A percentile compares a stretch with the other conserved stretches of the same genome.
Evolutionary conservation across 1,284 basidiomycete genomes (phyloP).

Genomic region (Boletus smithii): DNA sequence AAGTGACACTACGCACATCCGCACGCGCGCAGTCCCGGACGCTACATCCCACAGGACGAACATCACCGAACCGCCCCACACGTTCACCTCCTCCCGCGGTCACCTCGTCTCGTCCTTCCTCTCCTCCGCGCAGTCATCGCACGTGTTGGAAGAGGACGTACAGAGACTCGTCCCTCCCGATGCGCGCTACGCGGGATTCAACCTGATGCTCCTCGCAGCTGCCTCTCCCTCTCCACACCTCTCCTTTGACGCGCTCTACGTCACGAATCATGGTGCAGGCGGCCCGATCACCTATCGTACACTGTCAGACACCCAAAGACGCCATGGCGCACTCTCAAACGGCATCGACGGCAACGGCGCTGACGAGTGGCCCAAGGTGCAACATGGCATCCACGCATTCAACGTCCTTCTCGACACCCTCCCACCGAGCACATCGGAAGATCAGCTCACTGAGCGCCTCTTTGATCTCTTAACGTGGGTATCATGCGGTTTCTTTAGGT

Average conservation of each 20-base stretch:
- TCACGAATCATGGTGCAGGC: constrained; percentile 69
- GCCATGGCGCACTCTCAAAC: constrained; percentile 65
- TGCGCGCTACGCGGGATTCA: constrained; percentile 70
- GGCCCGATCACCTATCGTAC: constrained; percentile 52
- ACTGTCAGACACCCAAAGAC: constrained; percentile 47
- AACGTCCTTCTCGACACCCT: constrained; percentile 38
- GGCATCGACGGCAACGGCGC: constrained; percentile 59
- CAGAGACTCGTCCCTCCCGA: constrained; percentile 44
- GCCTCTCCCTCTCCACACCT: constrained; percentile 24
- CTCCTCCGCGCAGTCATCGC: constrained; percentile 1
- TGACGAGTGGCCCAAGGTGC: constrained; percentile 68
- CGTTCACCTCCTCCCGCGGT: constrained; percentile 59
- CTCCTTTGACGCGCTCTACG: constrained; percentile 48
- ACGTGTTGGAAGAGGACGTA: constrained; percentile 39
- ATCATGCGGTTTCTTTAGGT: constrained; percentile 4
- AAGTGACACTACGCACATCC: constrained; percentile 29
- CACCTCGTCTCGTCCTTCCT: constrained; percentile 65
- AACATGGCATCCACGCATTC: constrained; percentile 50
- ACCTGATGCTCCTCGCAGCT: constrained; percentile 60
- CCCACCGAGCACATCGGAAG: constrained; percentile 41
- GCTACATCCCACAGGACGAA: constrained; percentile 56
- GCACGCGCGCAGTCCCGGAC: too few species aligned
- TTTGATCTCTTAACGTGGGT: constrained; percentile 67
- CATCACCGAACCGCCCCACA: constrained; percentile 60
- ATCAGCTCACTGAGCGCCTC: constrained; percentile 51